Evolutionary conservation across 345 rosid genomes (phyloP).

Genomic region (Hibiscus trionum): DNA sequence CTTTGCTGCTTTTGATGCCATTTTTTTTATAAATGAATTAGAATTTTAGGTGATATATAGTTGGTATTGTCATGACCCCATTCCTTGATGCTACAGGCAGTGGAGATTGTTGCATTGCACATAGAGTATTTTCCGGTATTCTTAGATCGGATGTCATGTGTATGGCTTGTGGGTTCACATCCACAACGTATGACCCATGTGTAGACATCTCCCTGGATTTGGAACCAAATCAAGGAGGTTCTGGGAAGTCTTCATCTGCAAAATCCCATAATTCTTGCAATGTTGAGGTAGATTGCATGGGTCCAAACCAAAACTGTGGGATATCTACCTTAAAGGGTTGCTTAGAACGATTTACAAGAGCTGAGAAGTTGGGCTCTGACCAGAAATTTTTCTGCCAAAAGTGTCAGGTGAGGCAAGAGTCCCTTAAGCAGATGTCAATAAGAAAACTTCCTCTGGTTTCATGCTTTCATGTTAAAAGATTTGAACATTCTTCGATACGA

Average conservation of each 20-base stretch:
- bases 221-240: slow-evolving; percentile 40
- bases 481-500: slow-evolving; percentile 48
- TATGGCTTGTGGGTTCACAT: slow-evolving; percentile 59
- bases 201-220: slow-evolving; percentile 55
- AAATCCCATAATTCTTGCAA: slow-evolving; percentile 33
- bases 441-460: slow-evolving; percentile 63
- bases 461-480: slow-evolving; percentile 64
- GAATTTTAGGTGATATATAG: not conserved
- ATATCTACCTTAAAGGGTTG: slow-evolving; percentile 50
- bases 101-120: slow-evolving; percentile 58
- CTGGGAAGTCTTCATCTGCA: slow-evolving; percentile 4
- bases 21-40: too few species aligned
- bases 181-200: slow-evolving; percentile 60
- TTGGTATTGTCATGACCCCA: not conserved
- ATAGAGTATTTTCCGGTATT: slow-evolving; percentile 50
- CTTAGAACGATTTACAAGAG: slow-evolving; percentile 54
- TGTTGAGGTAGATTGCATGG: slow-evolving; percentile 36
- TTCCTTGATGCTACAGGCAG: slow-evolving; percentile 29
- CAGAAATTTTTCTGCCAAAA: slow-evolving; percentile 70
- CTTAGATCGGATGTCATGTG: slow-evolving; percentile 66
- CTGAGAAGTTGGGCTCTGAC: slow-evolving; percentile 61
- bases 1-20: too few species aligned
- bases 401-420: slow-evolving; percentile 60
- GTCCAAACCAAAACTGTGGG: slow-evolving; percentile 29
- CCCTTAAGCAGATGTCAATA: slow-evolving; percentile 67